Base-by-base conservation (phyloP, 2,329 filamentous ascomycete genomes). In the Biscogniauxia sp. region DNA sequence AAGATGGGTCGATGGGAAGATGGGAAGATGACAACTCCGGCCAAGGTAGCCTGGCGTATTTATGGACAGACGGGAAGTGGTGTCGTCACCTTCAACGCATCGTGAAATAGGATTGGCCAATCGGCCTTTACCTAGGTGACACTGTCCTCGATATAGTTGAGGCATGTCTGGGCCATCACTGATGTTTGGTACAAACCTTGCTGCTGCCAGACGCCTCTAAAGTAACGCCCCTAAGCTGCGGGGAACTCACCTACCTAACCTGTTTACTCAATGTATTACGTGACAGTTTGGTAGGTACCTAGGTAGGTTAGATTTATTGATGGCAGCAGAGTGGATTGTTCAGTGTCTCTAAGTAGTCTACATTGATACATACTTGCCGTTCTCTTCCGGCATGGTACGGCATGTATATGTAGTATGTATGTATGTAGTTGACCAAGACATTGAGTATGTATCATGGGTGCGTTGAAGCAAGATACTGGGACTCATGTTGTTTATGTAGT, bases 351-450 rank as follows among this genome's bases (percentile, higher is more conserved):
- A n/a, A n/a, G n/a, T n/a, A n/a, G n/a, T n/a, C n/a, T 23, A 23
- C 23, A 5, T 23, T 5, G 23, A 23, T 23, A 23, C 2, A 5
- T 23, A 23, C 23, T 23, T 23, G 23, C 23, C 49, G 60, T 57
- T 37, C 55, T 49, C 51, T 51, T 37, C 57, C 63, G 59, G 49
- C 61, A 79, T 78, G 76, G 75, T 37, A 37, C 32, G 32, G 9
- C 32, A 37, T 15, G n/a, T n/a, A n/a, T n/a, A n/a, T n/a, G n/a
- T n/a, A n/a, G n/a, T n/a, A 28, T 28, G 5, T 28, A 28, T 28
- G 5, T 9, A 32, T 32, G 28, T 32, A 13, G 28, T 32, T 32
- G 28, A 32, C 9, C 28, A 32, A 9, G 26, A 28, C 26, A 5
- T 28, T 28, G 5, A 28, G 26, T 5, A 28, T 5, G 26, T 28